phyloP scores from a whole-genome alignment of 2,329 filamentous ascomycete genomes.

The Sarocladium kiliense region DNA sequence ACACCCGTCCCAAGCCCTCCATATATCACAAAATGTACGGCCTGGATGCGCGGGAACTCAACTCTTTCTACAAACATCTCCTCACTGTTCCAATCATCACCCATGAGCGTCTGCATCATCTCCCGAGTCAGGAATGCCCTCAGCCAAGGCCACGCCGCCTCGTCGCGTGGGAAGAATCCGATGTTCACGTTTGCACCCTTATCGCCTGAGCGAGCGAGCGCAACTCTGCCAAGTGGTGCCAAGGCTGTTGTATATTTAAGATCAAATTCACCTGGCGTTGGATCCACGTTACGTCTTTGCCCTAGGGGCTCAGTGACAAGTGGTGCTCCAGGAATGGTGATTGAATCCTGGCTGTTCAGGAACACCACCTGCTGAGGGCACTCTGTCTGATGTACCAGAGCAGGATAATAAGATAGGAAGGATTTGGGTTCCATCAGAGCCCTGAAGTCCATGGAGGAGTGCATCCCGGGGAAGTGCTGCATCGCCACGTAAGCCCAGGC shows the following conservation, averaged over 20 bases:
- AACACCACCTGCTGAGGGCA: slow-evolving; percentile 24
- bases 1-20: slow-evolving; percentile 39
- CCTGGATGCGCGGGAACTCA: slow-evolving; percentile 38
- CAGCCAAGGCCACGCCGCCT: slow-evolving; percentile 40
- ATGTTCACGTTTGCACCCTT: slow-evolving; percentile 39
- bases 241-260: slow-evolving; percentile 16
- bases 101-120: slow-evolving; percentile 30
- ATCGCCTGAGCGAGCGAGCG: slow-evolving; percentile 29
- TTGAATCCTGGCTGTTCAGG: slow-evolving; percentile 1
- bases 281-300: neutral
- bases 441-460: slow-evolving; percentile 35
- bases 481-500: slow-evolving; percentile 28
- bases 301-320: neutral
- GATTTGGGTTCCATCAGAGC: slow-evolving; percentile 24
- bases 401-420: slow-evolving; percentile 18
- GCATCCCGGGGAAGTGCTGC: slow-evolving; percentile 34
- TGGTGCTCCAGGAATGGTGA: slow-evolving; percentile 22
- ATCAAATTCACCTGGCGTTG: neutral
- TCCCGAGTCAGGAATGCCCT: slow-evolving; percentile 33
- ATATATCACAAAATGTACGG: slow-evolving; percentile 47
- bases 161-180: slow-evolving; percentile 38
- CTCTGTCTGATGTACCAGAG: slow-evolving; percentile 21
- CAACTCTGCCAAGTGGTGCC: slow-evolving; percentile 24
- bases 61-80: slow-evolving; percentile 38
- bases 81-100: slow-evolving; percentile 23